Evolutionary conservation across 768 basidiomycete species (phyloP), one percentile per base, ranked within the genome.

Genomic region (Suillus ampliporus): DNA sequence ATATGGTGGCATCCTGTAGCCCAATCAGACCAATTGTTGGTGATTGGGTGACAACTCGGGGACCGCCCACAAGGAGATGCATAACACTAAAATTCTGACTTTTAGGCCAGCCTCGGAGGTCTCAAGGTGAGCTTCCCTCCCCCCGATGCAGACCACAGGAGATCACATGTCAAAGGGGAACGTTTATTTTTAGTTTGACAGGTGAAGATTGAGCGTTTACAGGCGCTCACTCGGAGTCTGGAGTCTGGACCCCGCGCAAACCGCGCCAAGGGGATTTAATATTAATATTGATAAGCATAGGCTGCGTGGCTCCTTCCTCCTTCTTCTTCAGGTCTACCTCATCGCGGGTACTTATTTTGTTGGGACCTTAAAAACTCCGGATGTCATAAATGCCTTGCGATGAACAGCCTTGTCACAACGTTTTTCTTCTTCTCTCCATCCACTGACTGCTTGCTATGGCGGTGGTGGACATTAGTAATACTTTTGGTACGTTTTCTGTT

Each of bases 381-480:
- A 23, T 38, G 23, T 11, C 21, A 54, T 54, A 54, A 54, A 38
- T 37, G 37, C 53, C 35, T 23, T 17, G 35, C 3, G 7, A 37
- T 19, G 17, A 23, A 54, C 53, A 26, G 15, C 53, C 53, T 26
- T 15, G 4, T 38, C 15, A 13, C 23, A 54, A 51, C 50, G 50
- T 51, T 34, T 51, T n/a, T 11, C n/a, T 34, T 19, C 13, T 51
- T 38, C 21, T 35, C 52, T 38, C 23, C 35, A 9, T 54, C 10
- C 37, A 23, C 23, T 38, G 35, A 38, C 37, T 26, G 34, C 31
- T 23, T 37, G 40, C 9, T 35, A 64, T 64, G 60, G 17, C 5
- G 21, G 28, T 21, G 13, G 21, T 21, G 13, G 21, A 64, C 10
- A 64, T 64, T 13, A 38, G 28, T 6, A 41, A 68, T 61, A 61